A percentile compares a stretch with the other conserved stretches of the same genome.
phyloP scores from a whole-genome alignment of 2,329 filamentous ascomycete genomes.

The Alternaria sp. region DNA sequence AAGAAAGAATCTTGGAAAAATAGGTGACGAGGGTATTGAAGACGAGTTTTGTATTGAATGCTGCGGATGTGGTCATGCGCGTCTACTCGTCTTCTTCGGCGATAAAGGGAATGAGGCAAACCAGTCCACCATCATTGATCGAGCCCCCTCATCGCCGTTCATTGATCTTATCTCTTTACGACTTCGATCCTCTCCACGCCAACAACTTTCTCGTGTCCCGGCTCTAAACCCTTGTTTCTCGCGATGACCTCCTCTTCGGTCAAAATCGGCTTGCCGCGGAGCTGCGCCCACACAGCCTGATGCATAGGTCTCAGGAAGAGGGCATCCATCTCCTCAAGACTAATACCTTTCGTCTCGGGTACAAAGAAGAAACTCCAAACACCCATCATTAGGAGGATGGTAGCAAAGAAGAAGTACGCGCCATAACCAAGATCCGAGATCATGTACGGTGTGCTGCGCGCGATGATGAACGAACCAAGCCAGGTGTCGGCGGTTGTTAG shows the following conservation, averaged over 20 bases:
- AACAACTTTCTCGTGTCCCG: constrained; percentile 26
- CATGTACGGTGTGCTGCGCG: constrained; percentile 51
- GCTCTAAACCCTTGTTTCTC: constrained; percentile 27
- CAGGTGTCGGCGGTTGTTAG: constrained; percentile 52
- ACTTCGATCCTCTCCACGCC: constrained; percentile 32
- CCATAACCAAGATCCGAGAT: constrained; percentile 50
- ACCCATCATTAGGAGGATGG: constrained; percentile 41
- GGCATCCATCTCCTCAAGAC: constrained; percentile 44
- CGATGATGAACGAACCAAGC: constrained; percentile 54
- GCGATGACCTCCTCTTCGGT: constrained; percentile 25
- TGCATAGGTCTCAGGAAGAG: constrained; percentile 42
- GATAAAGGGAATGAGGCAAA: constrained; percentile 2
- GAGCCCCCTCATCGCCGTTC: background rate
- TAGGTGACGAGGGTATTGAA: background rate
- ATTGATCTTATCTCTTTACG: constrained; percentile 12
- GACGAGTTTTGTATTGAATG: constrained; percentile 5
- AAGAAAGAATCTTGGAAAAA: background rate
- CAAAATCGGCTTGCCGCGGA: constrained; percentile 33
- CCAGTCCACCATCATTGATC: background rate
- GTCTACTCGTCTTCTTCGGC: constrained; percentile 2
- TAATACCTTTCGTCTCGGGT: constrained; percentile 44
- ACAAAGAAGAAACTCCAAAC: constrained; percentile 47
- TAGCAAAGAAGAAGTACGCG: constrained; percentile 52
- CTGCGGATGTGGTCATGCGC: background rate
- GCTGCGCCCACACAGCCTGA: constrained; percentile 43